Conservation (phyloP, 495 filamentous ascomycete species). For the Aspergillus affinis region DNA sequence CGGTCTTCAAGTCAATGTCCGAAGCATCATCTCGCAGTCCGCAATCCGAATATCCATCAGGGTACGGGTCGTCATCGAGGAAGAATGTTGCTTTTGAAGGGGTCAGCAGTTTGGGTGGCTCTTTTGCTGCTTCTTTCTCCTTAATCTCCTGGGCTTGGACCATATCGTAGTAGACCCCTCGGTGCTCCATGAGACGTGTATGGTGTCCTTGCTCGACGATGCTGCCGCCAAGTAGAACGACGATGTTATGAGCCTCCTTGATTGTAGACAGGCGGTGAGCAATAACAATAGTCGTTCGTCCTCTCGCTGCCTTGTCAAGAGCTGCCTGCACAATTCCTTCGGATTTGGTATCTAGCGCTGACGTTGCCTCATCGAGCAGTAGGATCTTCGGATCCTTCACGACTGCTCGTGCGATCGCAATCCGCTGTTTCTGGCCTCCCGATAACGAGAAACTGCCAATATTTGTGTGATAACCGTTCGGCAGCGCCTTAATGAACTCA, state of each 20-base stretch:
- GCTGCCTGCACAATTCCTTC: slow-evolving; percentile 94
- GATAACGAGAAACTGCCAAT: slow-evolving; percentile 88
- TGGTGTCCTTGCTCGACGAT: slow-evolving; percentile 90
- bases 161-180: slow-evolving; percentile 68
- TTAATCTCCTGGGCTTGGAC: slow-evolving; percentile 79
- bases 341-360: slow-evolving; percentile 87
- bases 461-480: slow-evolving; percentile 87
- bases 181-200: slow-evolving; percentile 58
- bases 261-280: slow-evolving; percentile 94
- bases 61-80: slow-evolving; percentile 15
- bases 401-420: slow-evolving; percentile 82
- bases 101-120: neutral
- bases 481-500: slow-evolving; percentile 77
- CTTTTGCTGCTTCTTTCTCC: slow-evolving; percentile 31
- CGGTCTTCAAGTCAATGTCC: slow-evolving; percentile 9
- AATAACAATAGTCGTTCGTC: slow-evolving; percentile 92
- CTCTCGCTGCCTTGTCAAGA: slow-evolving; percentile 78
- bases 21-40: slow-evolving; percentile 14
- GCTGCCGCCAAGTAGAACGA: slow-evolving; percentile 81
- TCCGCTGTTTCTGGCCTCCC: slow-evolving; percentile 95
- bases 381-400: slow-evolving; percentile 92
- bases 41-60: slow-evolving; percentile 8
- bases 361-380: slow-evolving; percentile 93
- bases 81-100: slow-evolving; percentile 12
- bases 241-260: slow-evolving; percentile 90